phyloP scores from a whole-genome alignment of 2,329 filamentous ascomycete species.

The Didymella keratinophila region DNA sequence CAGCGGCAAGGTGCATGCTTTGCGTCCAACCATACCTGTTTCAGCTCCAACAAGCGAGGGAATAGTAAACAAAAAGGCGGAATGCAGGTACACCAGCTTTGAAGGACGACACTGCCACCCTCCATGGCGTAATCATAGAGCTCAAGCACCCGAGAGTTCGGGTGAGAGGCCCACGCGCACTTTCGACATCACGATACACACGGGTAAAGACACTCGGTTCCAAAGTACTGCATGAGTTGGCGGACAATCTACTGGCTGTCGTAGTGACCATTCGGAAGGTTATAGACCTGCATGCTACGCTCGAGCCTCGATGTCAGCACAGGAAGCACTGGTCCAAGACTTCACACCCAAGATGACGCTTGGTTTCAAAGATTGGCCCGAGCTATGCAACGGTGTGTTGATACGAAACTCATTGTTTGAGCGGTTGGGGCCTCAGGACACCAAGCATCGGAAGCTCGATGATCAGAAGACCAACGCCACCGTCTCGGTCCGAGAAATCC shows the following conservation, averaged over 20 bases:
- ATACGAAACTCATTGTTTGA: background rate
- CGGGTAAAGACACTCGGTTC: background rate
- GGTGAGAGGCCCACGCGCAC: slow-evolving; percentile 2
- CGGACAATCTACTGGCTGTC: slow-evolving; percentile 1
- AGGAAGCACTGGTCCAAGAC: background rate
- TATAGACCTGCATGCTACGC: background rate
- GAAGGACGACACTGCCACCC: slow-evolving; percentile 9
- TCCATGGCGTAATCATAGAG: background rate
- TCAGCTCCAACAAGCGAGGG: background rate
- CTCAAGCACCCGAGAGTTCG: background rate
- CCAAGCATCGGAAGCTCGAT: background rate
- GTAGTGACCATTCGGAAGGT: background rate
- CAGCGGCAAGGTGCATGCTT: slow-evolving; percentile 9
- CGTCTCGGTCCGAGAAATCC: background rate
- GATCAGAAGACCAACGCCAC: background rate
- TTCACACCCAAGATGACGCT: background rate
- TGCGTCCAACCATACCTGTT: background rate
- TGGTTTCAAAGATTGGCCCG: no score
- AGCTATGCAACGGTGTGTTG: background rate
- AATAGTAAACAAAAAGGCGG: background rate
- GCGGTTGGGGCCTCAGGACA: background rate
- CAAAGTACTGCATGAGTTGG: background rate
- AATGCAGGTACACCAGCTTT: slow-evolving; percentile 3
- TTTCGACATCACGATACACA: background rate
- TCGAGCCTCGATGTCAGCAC: background rate